Evolutionary conservation across 208 protist genomes (phyloP).

Genomic region (Wallacemonas sp.): DNA sequence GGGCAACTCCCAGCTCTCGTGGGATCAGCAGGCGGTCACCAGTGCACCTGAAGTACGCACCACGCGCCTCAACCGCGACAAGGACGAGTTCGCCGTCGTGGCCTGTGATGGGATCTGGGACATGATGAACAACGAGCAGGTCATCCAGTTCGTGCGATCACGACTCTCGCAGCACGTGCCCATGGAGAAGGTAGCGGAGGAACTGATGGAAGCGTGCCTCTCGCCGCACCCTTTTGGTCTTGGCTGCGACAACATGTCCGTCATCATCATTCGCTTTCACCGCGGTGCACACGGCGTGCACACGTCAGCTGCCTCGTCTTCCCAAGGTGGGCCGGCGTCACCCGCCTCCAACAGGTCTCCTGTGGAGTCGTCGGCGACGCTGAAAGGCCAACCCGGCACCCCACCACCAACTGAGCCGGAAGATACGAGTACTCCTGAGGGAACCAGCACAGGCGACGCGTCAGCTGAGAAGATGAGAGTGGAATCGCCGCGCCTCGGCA

Average conservation of each 20-base stretch:
- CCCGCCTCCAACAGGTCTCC: too few species aligned
- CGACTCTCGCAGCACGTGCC: constrained; percentile 64
- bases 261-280: constrained; percentile 89
- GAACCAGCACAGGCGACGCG: background rate
- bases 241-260: constrained; percentile 93
- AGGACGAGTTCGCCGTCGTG: constrained; percentile 88
- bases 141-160: constrained; percentile 75
- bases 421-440: background rate
- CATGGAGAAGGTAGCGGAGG: constrained; percentile 58
- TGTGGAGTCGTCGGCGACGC: too few species aligned
- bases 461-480: background rate
- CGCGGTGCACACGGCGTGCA: constrained; percentile 24
- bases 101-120: constrained; percentile 95
- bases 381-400: too few species aligned
- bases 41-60: constrained; percentile 79
- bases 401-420: background rate
- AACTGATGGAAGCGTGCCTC: constrained; percentile 82
- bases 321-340: background rate
- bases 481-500: background rate
- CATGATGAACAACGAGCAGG: constrained; percentile 87
- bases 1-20: constrained; percentile 69
- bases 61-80: constrained; percentile 65
- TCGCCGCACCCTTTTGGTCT: constrained; percentile 79
- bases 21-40: constrained; percentile 92
- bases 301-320: background rate